Base-by-base conservation (phyloP, 2,329 filamentous ascomycete genomes). In the Blumeria hordei region DNA sequence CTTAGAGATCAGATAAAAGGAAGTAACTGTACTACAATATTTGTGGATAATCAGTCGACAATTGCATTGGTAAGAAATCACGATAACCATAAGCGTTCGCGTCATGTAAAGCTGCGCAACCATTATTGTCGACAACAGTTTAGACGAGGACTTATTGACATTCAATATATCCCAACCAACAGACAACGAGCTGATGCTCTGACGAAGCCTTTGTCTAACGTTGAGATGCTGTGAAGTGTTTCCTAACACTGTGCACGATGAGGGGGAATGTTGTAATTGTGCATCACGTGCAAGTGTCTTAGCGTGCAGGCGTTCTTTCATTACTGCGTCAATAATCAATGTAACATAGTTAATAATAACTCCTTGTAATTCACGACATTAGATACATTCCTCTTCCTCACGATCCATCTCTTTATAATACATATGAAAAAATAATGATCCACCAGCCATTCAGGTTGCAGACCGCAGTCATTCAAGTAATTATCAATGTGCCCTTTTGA, bases 1-100 rank as follows among this genome's bases (percentile, higher is more conserved):
- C 32, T 53, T 16, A 37, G 35, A 18, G 32, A 53, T 37, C 9
- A 34, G 9, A 21, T 53, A 11, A 39, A 18, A 37, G 50, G 50
- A 37, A 37, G 34, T 10, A 28, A 39, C 6, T 53, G 50, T 53
- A 39, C 50, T 21, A 53, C 11, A 16, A 53, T 39, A 21, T 11
- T 37, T 16, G 50, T 37, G 9, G 50, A 53, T 39, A 53, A 53
- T 53, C 50, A 39, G 32, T 53, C 50, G 32, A 36, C 50, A 12
- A 39, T 39, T 39, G 50, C 50, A 37, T 16, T 53, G 9, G 12
- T 53, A 21, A 53, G 39, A 39, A 53, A 53, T 39, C 50, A 39
- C 32, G 34, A 53, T 16, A 53, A 53, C n/a, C 34, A 53, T 14
- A 53, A 36, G 35, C 50, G 34, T 53, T 53, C 50, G 28, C 50